Conservation (phyloP, 495 filamentous ascomycete genomes). For the Hypoxylon rickii region DNA sequence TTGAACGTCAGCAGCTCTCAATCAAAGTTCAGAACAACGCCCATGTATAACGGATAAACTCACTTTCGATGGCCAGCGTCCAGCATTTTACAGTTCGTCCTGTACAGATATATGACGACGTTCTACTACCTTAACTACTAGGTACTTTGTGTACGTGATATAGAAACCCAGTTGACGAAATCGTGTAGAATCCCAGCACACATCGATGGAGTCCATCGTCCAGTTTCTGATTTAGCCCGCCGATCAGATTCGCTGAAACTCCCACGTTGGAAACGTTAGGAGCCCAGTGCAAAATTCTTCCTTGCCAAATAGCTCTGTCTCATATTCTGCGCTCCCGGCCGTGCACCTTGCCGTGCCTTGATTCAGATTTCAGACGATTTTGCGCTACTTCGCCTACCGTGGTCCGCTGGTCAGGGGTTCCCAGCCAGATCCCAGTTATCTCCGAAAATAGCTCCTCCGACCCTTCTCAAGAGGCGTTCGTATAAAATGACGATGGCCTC, state of each 20-base stretch:
- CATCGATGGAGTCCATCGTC: conserved; percentile 17
- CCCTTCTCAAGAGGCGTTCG: conserved; percentile 19
- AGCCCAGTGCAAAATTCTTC: conserved; percentile 10
- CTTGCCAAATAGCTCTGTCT: too few species aligned
- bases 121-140: conserved; percentile 12
- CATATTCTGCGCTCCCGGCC: conserved; percentile 23
- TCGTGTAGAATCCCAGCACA: conserved; percentile 21
- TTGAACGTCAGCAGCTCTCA: background rate
- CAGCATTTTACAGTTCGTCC: conserved; percentile 14
- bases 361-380: conserved; percentile 28
- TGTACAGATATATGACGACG: conserved; percentile 8
- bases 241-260: conserved; percentile 34
- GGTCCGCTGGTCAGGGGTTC: conserved; percentile 14
- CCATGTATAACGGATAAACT: conserved; percentile 8
- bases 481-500: conserved; percentile 34
- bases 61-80: background rate
- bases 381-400: conserved; percentile 22
- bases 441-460: conserved; percentile 22
- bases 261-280: conserved; percentile 14
- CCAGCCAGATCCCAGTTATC: conserved; percentile 17
- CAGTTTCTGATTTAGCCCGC: conserved; percentile 12
- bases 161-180: conserved; percentile 2
- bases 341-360: too few species aligned
- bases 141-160: conserved; percentile 2
- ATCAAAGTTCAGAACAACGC: background rate